Base-by-base conservation (phyloP, 2,329 filamentous ascomycete genomes). In the Davidsoniella virescens region DNA sequence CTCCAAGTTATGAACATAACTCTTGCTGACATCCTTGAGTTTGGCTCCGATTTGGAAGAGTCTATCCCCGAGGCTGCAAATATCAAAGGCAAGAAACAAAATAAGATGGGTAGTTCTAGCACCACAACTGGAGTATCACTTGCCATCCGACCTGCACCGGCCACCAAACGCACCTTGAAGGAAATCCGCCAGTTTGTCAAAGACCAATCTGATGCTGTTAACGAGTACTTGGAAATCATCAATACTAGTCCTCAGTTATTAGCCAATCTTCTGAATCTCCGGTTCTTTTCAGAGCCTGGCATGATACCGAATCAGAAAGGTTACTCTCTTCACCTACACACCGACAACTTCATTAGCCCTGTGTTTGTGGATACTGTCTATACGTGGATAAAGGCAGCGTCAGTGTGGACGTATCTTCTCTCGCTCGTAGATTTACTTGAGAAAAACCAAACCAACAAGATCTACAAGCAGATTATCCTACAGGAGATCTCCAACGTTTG, bases 401-500 rank as follows among this genome's bases (percentile, higher is more conserved):
- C 65, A 0, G 57, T 64, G 14, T 73, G 68, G 68, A 56, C 59
- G 4, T 71, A 69, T 52, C 57, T 70, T 1, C 43, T 38, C 5
- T 55, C 57, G 0, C 62, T 71, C 1, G 55, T 73, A 1, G 54
- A 61, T 4, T 54, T 64, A 1, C 59, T 70, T 1, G 47, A 61
- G 4, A 40, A 4, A 4, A 50, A 53, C 1, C 14, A 36, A 0
- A 56, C 59, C 36, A 55, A 60, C 17, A 68, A 66, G 55, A 51
- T 55, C 0, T 61, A 62, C 37, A 59, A 56, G 4, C 55, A 54
- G 1, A 59, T 65, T 1, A 48, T 72, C 7, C 58, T 70, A 2
- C 69, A 73, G 52, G 70, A 74, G 45, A 53, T 72, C 0, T 62
- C 64, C 23, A 71, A 71, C 44, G 49, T 68, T 3, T 68, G 64